Evolutionary conservation across 441 rosid genomes (phyloP), one percentile per base, ranked within the genome.

Genomic region (Populus hybrid): DNA sequence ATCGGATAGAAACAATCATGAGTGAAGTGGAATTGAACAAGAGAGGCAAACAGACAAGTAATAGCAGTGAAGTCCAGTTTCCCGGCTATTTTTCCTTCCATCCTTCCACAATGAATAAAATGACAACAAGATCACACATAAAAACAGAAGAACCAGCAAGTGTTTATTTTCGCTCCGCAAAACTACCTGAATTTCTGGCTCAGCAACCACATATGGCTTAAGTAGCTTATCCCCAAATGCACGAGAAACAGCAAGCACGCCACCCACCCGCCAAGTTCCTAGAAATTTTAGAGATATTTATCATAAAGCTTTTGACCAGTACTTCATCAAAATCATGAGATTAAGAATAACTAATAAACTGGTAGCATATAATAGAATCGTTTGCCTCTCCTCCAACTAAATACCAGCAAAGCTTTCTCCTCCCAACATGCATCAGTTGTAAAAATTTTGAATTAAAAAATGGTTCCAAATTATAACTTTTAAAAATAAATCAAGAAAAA

Each of bases 231-330:
- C 91, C 8, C 98, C 98, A 81, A 94, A 94, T 36, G 98, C 98
- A 67, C 97, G 96, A 67, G 97, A 94, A 75, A 94, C 95, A 5
- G 97, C 97, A 79, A 94, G 95, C 75, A 94, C 86, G 14, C 98
- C 96, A 9, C 97, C 96, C 71, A 94, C 97, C 16, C 97, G 88
- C 97, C 98, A 94, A 0, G 98, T 94, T 72, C 98, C 97, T 92
- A 73, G 10, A n/a, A n/a, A n/a, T n/a, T n/a, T 57, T 28, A 73
- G 24, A 18, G 21, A 53, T 53, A 53, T 18, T 53, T 18, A 2
- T 53, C 61, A 53, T 53, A 18, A 53, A 2, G 19, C 61, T 53
- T 53, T 6, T 53, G 61, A n/a, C 21, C 21, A 53, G 9, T 53
- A 53, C 21, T 53, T 53, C 61, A 53, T 53, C 61, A 53, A 53